phyloP scores from a whole-genome alignment of 345 rosid species.

The Salix exigua region DNA sequence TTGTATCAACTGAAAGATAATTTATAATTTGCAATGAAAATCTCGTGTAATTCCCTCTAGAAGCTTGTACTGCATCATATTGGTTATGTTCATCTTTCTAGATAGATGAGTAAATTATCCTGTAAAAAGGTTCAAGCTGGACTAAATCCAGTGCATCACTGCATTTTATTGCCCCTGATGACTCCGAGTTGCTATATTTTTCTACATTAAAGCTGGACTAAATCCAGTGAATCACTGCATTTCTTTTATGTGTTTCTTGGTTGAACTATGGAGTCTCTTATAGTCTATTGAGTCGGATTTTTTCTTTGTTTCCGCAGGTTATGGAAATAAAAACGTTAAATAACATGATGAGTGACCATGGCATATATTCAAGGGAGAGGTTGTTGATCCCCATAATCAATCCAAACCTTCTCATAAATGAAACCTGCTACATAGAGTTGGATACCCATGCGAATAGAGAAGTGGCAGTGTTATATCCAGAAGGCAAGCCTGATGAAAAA shows the following conservation, averaged over 20 bases:
- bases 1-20: neutral
- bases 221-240: too few relatives aligned
- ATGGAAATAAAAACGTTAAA: conserved; percentile 74
- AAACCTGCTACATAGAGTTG: conserved; percentile 79
- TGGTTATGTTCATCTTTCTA: neutral
- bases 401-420: conserved; percentile 48
- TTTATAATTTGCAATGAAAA: neutral
- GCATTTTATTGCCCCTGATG: neutral
- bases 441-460: conserved; percentile 70
- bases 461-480: conserved; percentile 75
- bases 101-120: neutral
- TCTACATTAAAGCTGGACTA: neutral
- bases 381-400: conserved; percentile 72
- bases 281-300: neutral
- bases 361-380: conserved; percentile 79
- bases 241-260: neutral
- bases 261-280: neutral
- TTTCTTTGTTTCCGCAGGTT: conserved; percentile 42
- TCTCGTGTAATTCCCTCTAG: neutral
- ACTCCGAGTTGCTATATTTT: neutral
- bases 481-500: conserved; percentile 47
- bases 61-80: neutral
- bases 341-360: conserved; percentile 91
- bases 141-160: neutral
- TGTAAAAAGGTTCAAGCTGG: neutral